Base-by-base conservation (phyloP, 352 stramenopile genomes). In the Phytophthora melonis region DNA sequence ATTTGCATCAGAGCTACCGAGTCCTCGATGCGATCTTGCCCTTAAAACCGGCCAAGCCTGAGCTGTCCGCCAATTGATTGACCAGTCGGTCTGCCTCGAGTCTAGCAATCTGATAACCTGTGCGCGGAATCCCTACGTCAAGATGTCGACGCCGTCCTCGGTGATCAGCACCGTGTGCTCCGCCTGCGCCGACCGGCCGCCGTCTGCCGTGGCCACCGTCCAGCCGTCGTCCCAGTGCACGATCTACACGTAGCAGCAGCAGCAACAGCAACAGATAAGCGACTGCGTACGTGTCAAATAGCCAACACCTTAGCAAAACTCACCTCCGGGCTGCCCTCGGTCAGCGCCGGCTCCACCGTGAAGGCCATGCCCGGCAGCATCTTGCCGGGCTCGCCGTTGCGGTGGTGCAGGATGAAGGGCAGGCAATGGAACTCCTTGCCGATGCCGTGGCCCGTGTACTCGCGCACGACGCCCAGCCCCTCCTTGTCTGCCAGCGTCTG, bases 81-180 rank as follows among this genome's bases (percentile, higher is more conserved):
- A 25, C 27, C 27, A 8, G 27, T 8, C 27, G 27, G 7, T 32
- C 47, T 63, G 43, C 62, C 58, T 52, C 18, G 13, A 43, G 32
- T 65, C 53, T 68, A 43, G 25, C 25, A 27, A 52, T 53, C 36
- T 19, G 25, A 23, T 18, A 16, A 23, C 34, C 39, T 0, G 18
- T 41, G 32, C 32, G 21, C 16, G 49, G 50, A 30, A 18, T 58
- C 6, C 27, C 68, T 84, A 94, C n/a, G 98, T 99, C 52, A 99
- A 77, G 27, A 98, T 93, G 62, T 99, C 95, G 3, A 98, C 93
- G 45, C 97, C 97, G 59, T 98, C 86, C 27, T 97, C 86, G 4
- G 97, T 99, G 61, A 99, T 94, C 13, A 99, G 79, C 16, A 99
- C 85, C n/a, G 97, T 99, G 83, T 99, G 97, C 74, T 99, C 98